Percentiles rank a stretch among this genome's conserved stretches.
Conservation (phyloP, 164 flowering plant genomes). For the Brasenia schreberi region DNA sequence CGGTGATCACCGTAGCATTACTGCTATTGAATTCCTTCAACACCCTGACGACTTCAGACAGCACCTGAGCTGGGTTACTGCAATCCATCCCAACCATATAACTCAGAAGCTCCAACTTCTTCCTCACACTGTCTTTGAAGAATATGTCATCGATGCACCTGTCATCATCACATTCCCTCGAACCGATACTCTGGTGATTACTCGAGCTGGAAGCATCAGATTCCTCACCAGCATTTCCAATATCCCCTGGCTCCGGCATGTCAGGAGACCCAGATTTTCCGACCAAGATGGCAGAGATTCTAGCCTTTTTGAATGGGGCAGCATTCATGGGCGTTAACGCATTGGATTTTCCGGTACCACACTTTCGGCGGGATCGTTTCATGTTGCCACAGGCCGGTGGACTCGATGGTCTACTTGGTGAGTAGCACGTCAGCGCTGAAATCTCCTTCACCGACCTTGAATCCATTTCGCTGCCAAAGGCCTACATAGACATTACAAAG, state of each 20-base stretch:
- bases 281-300: background rate
- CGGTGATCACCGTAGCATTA: too few relatives aligned
- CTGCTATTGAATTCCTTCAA: background rate
- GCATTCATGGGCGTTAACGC: background rate
- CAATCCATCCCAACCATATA: slow-evolving; percentile 1
- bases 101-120: background rate
- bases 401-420: background rate
- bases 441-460: too few relatives aligned
- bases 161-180: background rate
- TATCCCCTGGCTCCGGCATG: background rate
- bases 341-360: background rate
- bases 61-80: background rate
- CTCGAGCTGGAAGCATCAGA: background rate
- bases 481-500: too few relatives aligned
- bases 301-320: background rate
- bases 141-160: background rate
- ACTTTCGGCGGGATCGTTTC: background rate
- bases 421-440: background rate
- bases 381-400: background rate
- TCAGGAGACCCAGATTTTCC: background rate
- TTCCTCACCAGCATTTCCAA: background rate
- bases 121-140: background rate
- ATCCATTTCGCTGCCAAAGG: too few relatives aligned
- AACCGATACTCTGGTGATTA: background rate
- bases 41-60: slow-evolving; percentile 1